Evolutionary conservation across 2,329 filamentous ascomycete species (phyloP).

Genomic region (Aspergillus luchuensis): DNA sequence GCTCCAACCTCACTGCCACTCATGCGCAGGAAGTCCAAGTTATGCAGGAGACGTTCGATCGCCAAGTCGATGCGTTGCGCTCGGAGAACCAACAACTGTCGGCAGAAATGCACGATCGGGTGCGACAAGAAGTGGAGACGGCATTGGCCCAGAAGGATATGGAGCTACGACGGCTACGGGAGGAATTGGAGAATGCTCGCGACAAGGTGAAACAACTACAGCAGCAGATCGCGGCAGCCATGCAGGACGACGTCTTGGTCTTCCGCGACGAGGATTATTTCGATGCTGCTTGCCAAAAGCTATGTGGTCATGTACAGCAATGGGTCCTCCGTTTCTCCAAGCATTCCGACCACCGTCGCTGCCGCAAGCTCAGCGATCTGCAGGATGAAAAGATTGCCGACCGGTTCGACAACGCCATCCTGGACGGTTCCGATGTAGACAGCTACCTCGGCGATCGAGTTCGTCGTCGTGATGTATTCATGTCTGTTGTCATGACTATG

Average conservation of each 20-base stretch:
- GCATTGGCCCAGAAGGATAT: slow-evolving; percentile 78
- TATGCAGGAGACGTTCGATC: slow-evolving; percentile 63
- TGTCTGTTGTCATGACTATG: slow-evolving; percentile 99
- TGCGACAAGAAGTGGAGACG: slow-evolving; percentile 62
- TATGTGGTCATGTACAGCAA: slow-evolving; percentile 94
- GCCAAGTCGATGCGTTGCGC: slow-evolving; percentile 70
- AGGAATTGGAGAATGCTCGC: slow-evolving; percentile 72
- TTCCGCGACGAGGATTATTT: slow-evolving; percentile 93
- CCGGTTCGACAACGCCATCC: slow-evolving; percentile 87
- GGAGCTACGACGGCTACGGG: slow-evolving; percentile 76
- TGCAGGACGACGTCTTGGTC: slow-evolving; percentile 73
- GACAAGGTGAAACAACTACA: slow-evolving; percentile 63
- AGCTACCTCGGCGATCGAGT: slow-evolving; percentile 84
- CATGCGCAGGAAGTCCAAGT: slow-evolving; percentile 70
- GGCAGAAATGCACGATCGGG: slow-evolving; percentile 62
- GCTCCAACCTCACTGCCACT: slow-evolving; percentile 72
- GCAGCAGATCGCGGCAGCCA: slow-evolving; percentile 59
- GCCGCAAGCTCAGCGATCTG: slow-evolving; percentile 79
- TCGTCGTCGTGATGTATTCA: slow-evolving; percentile 88
- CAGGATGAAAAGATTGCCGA: slow-evolving; percentile 92
- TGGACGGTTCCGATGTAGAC: slow-evolving; percentile 94
- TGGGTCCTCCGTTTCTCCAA: slow-evolving; percentile 99
- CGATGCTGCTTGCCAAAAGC: slow-evolving; percentile 86
- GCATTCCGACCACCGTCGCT: slow-evolving; percentile 89
- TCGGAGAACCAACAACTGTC: slow-evolving; percentile 64